phyloP scores from a whole-genome alignment of 139 green algal genomes.

The Chlorella sp. region DNA sequence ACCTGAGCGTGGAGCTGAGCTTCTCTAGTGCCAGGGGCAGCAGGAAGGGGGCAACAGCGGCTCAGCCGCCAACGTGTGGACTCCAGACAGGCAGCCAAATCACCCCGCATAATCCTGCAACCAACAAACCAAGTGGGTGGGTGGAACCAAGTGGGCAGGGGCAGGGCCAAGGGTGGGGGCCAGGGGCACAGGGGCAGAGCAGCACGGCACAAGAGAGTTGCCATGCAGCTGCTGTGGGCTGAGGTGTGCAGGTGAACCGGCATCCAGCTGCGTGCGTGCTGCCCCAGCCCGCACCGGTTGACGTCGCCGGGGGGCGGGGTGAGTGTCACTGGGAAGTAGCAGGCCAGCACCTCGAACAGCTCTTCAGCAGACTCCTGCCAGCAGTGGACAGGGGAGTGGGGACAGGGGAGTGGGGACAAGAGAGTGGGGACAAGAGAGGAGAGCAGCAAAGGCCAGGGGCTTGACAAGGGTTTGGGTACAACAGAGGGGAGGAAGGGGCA shows the following conservation, averaged over 20 bases:
- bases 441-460: too few species aligned
- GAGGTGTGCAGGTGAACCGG: neutral
- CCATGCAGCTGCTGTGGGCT: too few species aligned
- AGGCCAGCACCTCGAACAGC: slow-evolving; percentile 84
- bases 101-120: slow-evolving; percentile 52
- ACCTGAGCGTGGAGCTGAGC: slow-evolving; percentile 53
- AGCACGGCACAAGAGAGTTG: too few species aligned
- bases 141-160: neutral
- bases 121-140: neutral
- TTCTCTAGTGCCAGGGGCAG: slow-evolving; percentile 71
- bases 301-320: slow-evolving; percentile 69
- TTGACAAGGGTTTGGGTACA: too few species aligned
- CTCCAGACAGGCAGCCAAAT: slow-evolving; percentile 54
- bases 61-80: slow-evolving; percentile 40
- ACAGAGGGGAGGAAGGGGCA: too few species aligned
- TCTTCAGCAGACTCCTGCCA: slow-evolving; percentile 62
- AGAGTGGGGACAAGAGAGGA: too few species aligned
- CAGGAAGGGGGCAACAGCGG: slow-evolving; percentile 48
- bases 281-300: neutral
- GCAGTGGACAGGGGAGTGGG: too few species aligned
- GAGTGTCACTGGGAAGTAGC: slow-evolving; percentile 95
- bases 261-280: too few species aligned
- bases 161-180: too few species aligned
- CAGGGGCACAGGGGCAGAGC: neutral
- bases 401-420: too few species aligned